A percentile compares a stretch with the other conserved stretches of the same genome.
Conservation (phyloP, 768 basidiomycete genomes). For the Tricholoma furcatifolium region DNA sequence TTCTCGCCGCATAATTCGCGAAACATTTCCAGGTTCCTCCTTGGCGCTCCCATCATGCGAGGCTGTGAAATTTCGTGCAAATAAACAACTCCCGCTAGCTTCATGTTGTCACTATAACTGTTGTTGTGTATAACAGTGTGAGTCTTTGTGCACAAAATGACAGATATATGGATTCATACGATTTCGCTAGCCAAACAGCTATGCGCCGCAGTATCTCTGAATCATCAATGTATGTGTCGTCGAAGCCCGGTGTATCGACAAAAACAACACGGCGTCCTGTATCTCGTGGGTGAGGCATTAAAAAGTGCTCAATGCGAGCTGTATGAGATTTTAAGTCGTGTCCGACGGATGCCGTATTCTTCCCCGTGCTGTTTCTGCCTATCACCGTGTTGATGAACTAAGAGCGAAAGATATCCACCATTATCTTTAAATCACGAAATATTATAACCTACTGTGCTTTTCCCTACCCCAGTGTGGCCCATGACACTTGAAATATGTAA, state of each 20-base stretch:
- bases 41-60: slow-evolving; percentile 31
- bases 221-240: slow-evolving; percentile 17
- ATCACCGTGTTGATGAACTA: slow-evolving; percentile 38
- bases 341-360: slow-evolving; percentile 27
- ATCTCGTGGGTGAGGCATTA: slow-evolving; percentile 12
- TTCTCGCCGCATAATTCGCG: slow-evolving; percentile 29
- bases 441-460: slow-evolving; percentile 17
- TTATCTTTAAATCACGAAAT: not conserved
- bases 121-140: not conserved
- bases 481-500: slow-evolving; percentile 12
- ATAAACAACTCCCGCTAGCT: slow-evolving; percentile 5
- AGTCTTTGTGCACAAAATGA: not conserved
- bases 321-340: slow-evolving; percentile 35
- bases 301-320: slow-evolving; percentile 22
- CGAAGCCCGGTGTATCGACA: slow-evolving; percentile 23
- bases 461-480: slow-evolving; percentile 23
- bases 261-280: slow-evolving; percentile 8
- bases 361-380: not conserved
- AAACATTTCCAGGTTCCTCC: slow-evolving; percentile 31
- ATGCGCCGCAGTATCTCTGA: slow-evolving; percentile 18
- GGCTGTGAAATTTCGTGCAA: slow-evolving; percentile 16
- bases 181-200: slow-evolving; percentile 18
- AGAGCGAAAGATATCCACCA: not conserved
- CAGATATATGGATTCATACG: slow-evolving; percentile 3
- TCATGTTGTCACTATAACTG: slow-evolving; percentile 15